A percentile compares a stretch with the other conserved stretches of the same genome.
Evolutionary conservation across 208 protist species (phyloP).

Genomic region (Tritrichomonas foetus): DNA sequence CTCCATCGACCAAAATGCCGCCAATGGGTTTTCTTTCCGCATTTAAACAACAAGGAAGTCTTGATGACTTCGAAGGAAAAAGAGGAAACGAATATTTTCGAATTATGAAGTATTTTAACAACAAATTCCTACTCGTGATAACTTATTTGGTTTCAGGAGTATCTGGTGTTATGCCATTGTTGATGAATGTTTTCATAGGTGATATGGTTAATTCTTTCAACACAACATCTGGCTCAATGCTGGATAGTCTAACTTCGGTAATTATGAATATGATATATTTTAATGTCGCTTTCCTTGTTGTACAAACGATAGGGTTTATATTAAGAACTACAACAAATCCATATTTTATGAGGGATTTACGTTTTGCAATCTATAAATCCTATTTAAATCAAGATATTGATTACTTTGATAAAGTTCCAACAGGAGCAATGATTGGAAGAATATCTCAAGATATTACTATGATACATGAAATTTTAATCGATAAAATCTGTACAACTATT

Average conservation of each 20-base stretch:
- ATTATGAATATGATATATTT: neutral
- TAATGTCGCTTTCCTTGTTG: neutral
- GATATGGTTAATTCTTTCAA: neutral
- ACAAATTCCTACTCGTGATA: neutral
- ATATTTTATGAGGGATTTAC: neutral
- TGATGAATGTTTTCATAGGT: neutral
- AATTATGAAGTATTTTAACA: neutral
- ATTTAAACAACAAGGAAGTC: neutral
- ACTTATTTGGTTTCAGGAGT: neutral
- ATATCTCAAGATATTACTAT: conserved; percentile 22
- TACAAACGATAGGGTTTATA: neutral
- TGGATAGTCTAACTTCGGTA: neutral
- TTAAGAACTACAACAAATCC: neutral
- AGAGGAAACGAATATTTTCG: neutral
- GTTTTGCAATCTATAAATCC: neutral
- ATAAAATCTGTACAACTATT: neutral
- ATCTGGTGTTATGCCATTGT: neutral
- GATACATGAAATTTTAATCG: neutral
- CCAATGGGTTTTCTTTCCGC: too few species aligned
- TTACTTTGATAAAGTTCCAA: neutral
- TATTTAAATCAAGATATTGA: neutral
- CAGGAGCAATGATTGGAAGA: neutral
- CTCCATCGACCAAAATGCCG: too few species aligned
- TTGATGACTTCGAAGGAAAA: neutral
- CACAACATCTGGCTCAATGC: neutral